Evolutionary conservation across 331 rosid genomes (phyloP), one percentile per base, ranked within the genome.

Genomic region (Cydonia oblonga): DNA sequence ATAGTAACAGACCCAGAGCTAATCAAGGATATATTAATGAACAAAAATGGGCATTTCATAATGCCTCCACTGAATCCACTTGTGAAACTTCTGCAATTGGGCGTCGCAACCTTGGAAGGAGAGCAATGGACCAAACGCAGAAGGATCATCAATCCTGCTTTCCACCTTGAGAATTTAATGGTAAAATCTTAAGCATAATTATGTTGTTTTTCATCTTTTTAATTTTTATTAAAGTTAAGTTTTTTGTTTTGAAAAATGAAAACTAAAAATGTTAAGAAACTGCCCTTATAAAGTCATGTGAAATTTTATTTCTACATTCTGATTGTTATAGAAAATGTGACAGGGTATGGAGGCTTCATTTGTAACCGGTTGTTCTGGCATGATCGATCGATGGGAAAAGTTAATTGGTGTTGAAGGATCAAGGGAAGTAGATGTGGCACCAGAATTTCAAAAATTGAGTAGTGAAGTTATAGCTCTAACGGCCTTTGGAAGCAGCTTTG

Each of bases 401-500:
- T 59, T 76, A 20, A 73, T 52, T 23, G 75, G 76, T 40, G 16
- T 3, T 19, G 19, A 81, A 56, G 80, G 69, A 32, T 77, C 80
- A 20, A 70, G 44, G 32, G 91, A 84, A 70, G 6, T 87, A 2
- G 85, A 87, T 46, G 85, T 80, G 44, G 76, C 64, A 61, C 58
- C 75, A 0, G 82, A 81, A 53, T 70, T 87, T 4, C 61, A 69
- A 5, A 63, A 33, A 40, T 70, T 84, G 2, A 38, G 71, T 0
- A 56, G 76, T 6, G 91, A 87, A 49, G 72, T 76, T 33, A 81
- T 81, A 30, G 72, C 87, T 67, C 65, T 77, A 70, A 75, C 84
- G 14, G 81, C 84, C 51, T 86, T 84, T 44, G 87, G 88, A 72
- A 80, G 82, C 56, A 82, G 72, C 60, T 84, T 71, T 40, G 69